Conservation (phyloP, 345 rosid genomes). For the Eucalyptus erythrocorys region DNA sequence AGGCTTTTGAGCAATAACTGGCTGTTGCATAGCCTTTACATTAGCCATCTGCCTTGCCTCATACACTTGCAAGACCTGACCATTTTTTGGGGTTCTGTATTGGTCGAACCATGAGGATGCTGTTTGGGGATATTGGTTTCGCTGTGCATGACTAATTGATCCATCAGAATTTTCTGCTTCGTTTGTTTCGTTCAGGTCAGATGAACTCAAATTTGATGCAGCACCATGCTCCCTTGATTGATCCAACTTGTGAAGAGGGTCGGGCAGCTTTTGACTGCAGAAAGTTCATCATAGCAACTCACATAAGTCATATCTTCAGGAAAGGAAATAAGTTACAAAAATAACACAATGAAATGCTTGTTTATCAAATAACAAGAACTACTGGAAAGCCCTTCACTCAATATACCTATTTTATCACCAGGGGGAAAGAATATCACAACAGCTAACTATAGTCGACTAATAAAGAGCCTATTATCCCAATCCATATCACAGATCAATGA, state of each 20-base stretch:
- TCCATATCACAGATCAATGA: neutral
- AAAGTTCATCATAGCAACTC: neutral
- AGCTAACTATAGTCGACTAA: neutral
- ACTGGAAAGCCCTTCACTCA: neutral
- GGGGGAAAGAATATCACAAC: neutral
- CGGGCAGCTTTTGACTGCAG: conserved; percentile 79
- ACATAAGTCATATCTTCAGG: neutral
- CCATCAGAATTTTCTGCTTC: conserved; percentile 41
- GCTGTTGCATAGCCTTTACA: conserved; percentile 28
- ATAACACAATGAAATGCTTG: neutral
- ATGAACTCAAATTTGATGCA: conserved; percentile 31
- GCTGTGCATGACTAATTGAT: conserved; percentile 40
- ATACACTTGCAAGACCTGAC: conserved; percentile 32
- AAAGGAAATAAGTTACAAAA: neutral
- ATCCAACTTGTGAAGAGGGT: conserved; percentile 87
- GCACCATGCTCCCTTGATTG: conserved; percentile 36
- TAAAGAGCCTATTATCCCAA: neutral
- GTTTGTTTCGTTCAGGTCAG: conserved; percentile 22
- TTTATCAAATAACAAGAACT: neutral
- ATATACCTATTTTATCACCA: no score
- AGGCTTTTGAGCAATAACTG: conserved; percentile 23
- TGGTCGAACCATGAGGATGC: conserved; percentile 75
- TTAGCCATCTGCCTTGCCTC: conserved; percentile 26
- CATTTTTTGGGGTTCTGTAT: conserved; percentile 54
- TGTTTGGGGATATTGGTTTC: conserved; percentile 46